Evolutionary conservation across 2,329 filamentous ascomycete species (phyloP), one percentile per base, ranked within the genome.

Genomic region (Epichloe typhina): DNA sequence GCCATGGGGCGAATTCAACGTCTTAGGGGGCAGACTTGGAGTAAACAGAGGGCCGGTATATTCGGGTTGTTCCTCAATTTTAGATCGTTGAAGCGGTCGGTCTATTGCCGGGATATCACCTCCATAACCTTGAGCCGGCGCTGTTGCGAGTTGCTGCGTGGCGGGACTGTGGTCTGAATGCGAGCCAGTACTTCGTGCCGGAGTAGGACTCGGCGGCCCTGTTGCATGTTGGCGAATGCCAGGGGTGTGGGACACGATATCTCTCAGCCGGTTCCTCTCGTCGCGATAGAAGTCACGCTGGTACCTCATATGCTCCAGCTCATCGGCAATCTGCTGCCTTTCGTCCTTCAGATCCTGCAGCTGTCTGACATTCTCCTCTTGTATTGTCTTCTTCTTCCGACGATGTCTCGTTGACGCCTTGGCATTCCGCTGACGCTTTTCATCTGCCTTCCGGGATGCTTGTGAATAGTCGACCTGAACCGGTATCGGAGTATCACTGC

Each of bases 351-450:
- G 71, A 57, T 82, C 79, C 47, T 84, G 74, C 55, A 91, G 82
- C 47, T 78, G 83, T 50, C 76, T 74, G 15, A 79, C 79, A 52
- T 83, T 84, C 63, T 88, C 84, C 58, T 79, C 79, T 63, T 91
- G 86, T 64, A 85, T 83, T 61, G 89, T 86, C 68, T 94, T 94
- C 61, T 88, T 82, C 53, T 89, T 78, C 61, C 83, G 80, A 50
- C 88, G 79, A 57, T 94, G 93, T 53, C 88, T 77, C 46, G 87
- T 87, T 51, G 88, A 94, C 5, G 88, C 88, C 46, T 86, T 86
- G 40, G 88, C 88, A 61, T 95, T 95, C 48, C 88, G 79, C 64
- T 85, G 83, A 51, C 88, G 76, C 68, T 93, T 95, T 65, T 94
- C 87, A 60, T 93, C 86, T 39, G 87, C 86, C 59, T 87, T 81